Evolutionary conservation across 106 monocot species (phyloP).

Genomic region (Dioscorea zingiberensis): DNA sequence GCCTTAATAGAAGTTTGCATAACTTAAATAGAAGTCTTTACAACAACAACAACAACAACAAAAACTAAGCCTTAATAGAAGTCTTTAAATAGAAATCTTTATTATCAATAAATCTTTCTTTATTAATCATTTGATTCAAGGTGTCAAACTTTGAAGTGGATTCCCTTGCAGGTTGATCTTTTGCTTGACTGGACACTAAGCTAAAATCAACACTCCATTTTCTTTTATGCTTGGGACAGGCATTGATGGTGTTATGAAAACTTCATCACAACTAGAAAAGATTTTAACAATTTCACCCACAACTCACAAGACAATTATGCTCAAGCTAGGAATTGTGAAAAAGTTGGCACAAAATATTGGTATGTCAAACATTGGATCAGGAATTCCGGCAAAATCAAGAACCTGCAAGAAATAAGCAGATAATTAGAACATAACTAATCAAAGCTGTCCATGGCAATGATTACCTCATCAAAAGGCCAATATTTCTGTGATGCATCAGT

Average conservation of each 20-base stretch:
- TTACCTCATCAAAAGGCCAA: too few relatives aligned
- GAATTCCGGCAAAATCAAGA: constrained; percentile 75
- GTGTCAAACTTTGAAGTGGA: background rate
- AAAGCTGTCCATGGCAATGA: too few relatives aligned
- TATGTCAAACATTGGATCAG: constrained; percentile 71
- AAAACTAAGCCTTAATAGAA: too few relatives aligned
- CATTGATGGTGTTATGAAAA: background rate
- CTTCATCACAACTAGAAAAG: background rate
- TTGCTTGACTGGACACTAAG: background rate
- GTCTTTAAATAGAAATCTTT: too few relatives aligned
- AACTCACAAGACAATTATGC: constrained; percentile 89
- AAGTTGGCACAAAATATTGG: constrained; percentile 98
- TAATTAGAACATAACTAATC: too few relatives aligned
- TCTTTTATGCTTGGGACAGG: background rate
- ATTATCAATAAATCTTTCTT: background rate
- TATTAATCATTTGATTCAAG: background rate
- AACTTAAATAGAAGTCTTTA: too few relatives aligned
- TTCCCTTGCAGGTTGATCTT: background rate
- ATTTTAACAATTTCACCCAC: background rate
- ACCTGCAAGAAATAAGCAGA: constrained; percentile 41
- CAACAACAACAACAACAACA: too few relatives aligned
- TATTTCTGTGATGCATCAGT: too few relatives aligned
- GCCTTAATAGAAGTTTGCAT: too few relatives aligned
- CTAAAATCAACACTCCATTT: background rate
- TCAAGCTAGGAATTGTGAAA: constrained; percentile 49